A percentile compares a stretch with the other conserved stretches of the same genome.
These are phyloP conservation scores for Metschnikowia dekortorum DNA, from an alignment of 805 yeast genomes.

Conservation along the genomic window DNA sequence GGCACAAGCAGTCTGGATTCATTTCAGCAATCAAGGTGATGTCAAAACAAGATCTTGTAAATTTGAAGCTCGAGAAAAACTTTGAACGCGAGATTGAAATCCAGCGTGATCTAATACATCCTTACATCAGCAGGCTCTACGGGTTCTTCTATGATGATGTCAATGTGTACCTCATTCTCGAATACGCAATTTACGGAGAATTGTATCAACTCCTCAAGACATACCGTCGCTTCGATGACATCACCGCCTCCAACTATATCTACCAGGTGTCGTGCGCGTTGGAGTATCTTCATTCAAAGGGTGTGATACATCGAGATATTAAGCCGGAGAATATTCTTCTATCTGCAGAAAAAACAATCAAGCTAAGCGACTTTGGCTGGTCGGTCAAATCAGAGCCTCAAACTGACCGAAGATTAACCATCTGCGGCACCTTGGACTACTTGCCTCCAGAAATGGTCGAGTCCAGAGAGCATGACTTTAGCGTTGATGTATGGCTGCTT, in stretches of 20 bases:
- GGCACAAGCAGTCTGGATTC: slow-evolving; percentile 68
- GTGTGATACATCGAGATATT: slow-evolving; percentile 86
- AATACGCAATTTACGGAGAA: slow-evolving; percentile 84
- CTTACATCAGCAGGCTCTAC: slow-evolving; percentile 72
- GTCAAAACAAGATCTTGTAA: slow-evolving; percentile 75
- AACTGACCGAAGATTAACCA: slow-evolving; percentile 44
- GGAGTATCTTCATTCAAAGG: slow-evolving; percentile 68
- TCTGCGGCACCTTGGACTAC: slow-evolving; percentile 94
- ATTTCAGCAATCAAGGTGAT: slow-evolving; percentile 89
- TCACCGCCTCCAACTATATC: slow-evolving; percentile 71
- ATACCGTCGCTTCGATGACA: slow-evolving; percentile 67
- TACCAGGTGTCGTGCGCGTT: slow-evolving; percentile 82
- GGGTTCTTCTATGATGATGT: slow-evolving; percentile 81
- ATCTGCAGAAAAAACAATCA: slow-evolving; percentile 70
- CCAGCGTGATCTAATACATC: slow-evolving; percentile 74
- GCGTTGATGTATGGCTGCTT: slow-evolving; percentile 89
- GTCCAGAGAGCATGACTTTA: slow-evolving; percentile 68
- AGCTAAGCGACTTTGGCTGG: slow-evolving; percentile 96
- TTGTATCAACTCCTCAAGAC: slow-evolving; percentile 67
- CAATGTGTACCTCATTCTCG: slow-evolving; percentile 79
- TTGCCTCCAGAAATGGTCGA: slow-evolving; percentile 95
- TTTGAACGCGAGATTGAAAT: slow-evolving; percentile 89
- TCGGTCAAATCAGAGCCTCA: slow-evolving; percentile 50
- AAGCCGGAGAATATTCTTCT: slow-evolving; percentile 90
- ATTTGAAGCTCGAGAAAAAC: slow-evolving; percentile 75